These are phyloP conservation scores for Lojkania enalia DNA, from an alignment of 2,329 filamentous ascomycete species.

Conservation along the genomic window DNA sequence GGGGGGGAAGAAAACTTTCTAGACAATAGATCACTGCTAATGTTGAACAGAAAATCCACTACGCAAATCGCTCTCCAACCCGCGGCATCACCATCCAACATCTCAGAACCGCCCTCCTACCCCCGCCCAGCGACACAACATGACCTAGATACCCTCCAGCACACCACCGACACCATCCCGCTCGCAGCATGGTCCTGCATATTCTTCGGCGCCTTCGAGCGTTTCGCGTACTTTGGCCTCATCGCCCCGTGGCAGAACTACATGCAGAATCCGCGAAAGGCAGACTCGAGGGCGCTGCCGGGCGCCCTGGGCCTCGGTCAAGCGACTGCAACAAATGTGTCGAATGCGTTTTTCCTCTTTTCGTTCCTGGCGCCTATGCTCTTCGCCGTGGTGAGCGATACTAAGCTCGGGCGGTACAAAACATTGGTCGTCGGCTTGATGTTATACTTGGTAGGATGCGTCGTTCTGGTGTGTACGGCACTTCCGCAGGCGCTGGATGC, in stretches of 20 bases:
- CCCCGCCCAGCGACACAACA: conserved; percentile 7
- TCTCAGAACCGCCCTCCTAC: too few species aligned
- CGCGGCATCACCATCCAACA: too few species aligned
- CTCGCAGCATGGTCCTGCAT: conserved; percentile 13
- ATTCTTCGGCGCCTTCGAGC: conserved; percentile 12
- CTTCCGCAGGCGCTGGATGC: conserved; percentile 1
- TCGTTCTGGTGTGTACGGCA: conserved; percentile 9
- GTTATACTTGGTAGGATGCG: conserved; percentile 9
- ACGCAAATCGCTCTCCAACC: too few species aligned
- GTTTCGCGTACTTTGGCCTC: conserved; percentile 13
- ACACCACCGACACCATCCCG: conserved; percentile 14
- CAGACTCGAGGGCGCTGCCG: conserved; percentile 24
- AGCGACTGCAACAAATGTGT: conserved; percentile 21
- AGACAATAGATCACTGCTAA: too few species aligned
- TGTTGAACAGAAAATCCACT: too few species aligned
- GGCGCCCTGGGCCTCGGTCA: conserved; percentile 28
- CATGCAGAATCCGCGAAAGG: conserved; percentile 19
- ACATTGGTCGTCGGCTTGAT: conserved; percentile 33
- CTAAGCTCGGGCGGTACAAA: conserved; percentile 40
- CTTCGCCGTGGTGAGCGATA: conserved; percentile 39
- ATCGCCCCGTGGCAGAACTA: conserved; percentile 21
- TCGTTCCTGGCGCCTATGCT: conserved; percentile 26
- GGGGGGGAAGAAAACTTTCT: too few species aligned
- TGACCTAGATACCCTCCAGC: conserved; percentile 12
- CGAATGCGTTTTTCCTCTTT: conserved; percentile 18